Conservation (phyloP, 2,329 filamentous ascomycete species). For the Alternaria brassicicola region DNA sequence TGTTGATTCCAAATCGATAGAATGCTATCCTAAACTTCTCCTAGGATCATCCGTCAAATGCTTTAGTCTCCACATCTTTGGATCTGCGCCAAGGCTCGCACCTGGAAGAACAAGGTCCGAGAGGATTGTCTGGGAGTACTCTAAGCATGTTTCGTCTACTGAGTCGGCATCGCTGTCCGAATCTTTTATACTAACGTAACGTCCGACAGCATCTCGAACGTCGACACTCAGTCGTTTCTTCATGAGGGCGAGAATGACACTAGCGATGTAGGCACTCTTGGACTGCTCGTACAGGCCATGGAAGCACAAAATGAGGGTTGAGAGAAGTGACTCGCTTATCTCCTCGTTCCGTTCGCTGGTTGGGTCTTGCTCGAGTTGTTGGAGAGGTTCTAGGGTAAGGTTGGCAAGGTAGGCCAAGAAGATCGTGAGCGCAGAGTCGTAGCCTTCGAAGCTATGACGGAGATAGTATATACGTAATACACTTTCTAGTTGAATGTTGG, state of each 20-base stretch:
- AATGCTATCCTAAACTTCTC: neutral
- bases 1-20: neutral
- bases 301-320: conserved; percentile 18
- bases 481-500: conserved; percentile 8
- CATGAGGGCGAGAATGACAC: conserved; percentile 5
- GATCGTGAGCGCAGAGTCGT: conserved; percentile 6
- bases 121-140: neutral
- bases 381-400: conserved; percentile 5
- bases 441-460: conserved; percentile 14
- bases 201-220: neutral
- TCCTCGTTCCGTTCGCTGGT: neutral
- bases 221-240: conserved; percentile 5
- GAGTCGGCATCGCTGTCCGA: neutral
- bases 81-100: neutral
- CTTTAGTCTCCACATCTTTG: conserved; percentile 1
- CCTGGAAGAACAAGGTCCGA: conserved; percentile 6
- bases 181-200: neutral
- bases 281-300: conserved; percentile 18
- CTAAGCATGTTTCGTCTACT: neutral
- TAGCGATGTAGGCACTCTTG: conserved; percentile 3
- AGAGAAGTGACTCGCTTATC: conserved; percentile 11
- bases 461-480: conserved; percentile 13
- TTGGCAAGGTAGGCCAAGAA: conserved; percentile 16
- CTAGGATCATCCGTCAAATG: neutral
- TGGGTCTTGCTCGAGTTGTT: conserved; percentile 1